Conservation (phyloP, 139 green algal genomes). For the Astrephomene gubernaculifera region DNA sequence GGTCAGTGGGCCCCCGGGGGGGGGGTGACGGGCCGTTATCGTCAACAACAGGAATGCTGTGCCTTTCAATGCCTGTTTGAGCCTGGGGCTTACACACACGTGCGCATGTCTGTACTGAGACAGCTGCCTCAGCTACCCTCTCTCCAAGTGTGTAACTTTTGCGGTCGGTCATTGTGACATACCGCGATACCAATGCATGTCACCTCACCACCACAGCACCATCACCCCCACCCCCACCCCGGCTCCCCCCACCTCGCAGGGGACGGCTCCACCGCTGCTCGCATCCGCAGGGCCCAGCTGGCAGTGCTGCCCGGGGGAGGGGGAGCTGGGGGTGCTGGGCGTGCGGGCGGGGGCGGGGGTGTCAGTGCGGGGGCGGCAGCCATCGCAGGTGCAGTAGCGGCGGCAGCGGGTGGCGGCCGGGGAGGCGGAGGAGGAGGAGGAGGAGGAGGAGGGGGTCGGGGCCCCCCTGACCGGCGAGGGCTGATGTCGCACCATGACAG, state of each 20-base stretch:
- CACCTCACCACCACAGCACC: not conserved
- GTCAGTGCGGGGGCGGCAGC: slow-evolving; percentile 1
- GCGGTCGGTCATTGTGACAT: too few relatives aligned
- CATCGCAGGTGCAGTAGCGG: slow-evolving; percentile 19
- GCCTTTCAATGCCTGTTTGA: too few relatives aligned
- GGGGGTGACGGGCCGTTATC: not conserved
- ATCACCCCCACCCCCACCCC: not conserved
- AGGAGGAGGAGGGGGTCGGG: too few relatives aligned
- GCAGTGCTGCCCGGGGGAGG: not conserved
- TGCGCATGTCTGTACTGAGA: too few relatives aligned
- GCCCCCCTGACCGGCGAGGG: slow-evolving; percentile 1
- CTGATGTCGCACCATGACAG: slow-evolving; percentile 25
- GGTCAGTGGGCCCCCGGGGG: not conserved
- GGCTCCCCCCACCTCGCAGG: not conserved
- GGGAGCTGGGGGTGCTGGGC: not conserved
- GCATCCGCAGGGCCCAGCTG: slow-evolving; percentile 36
- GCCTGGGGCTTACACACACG: too few relatives aligned
- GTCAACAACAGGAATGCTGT: too few relatives aligned
- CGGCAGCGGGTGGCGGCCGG: not conserved
- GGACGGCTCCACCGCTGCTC: not conserved
- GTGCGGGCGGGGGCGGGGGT: not conserved
- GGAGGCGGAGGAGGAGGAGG: too few relatives aligned
- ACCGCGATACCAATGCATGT: not conserved
- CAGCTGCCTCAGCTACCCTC: too few relatives aligned
- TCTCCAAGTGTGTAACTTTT: too few relatives aligned